Conservation (phyloP, 129 eudicot genomes). For the sunflower (Helianthus annuus) region HanXRQr2.0-SUNRISE NC_035442.2:37567069-37567568, state of each 20-base stretch:
- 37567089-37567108: not conserved
- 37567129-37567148: not conserved
- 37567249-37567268: constrained; percentile 5
- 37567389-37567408: not conserved
- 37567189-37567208: not conserved
- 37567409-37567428: constrained; percentile 4
- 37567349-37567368: constrained; percentile 21
- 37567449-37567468: not conserved
- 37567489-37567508: not conserved
- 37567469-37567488: constrained; percentile 19
- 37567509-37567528: constrained; percentile 10
- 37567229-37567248: not conserved
- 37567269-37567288: constrained; percentile 6
- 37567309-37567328: not conserved
- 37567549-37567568: constrained; percentile 22
- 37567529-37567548: not conserved
- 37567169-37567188: too few species aligned
- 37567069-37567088: too few species aligned
- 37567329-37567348: constrained; percentile 1
- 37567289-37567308: not conserved
- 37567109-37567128: constrained; percentile 4
- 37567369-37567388: constrained; percentile 7
- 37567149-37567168: not conserved
- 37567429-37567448: constrained; percentile 3
- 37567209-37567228: constrained; percentile 8